Evolutionary conservation across 371 early-diverging fungal species (phyloP).

Genomic region (Syncephalastrum racemosum): DNA sequence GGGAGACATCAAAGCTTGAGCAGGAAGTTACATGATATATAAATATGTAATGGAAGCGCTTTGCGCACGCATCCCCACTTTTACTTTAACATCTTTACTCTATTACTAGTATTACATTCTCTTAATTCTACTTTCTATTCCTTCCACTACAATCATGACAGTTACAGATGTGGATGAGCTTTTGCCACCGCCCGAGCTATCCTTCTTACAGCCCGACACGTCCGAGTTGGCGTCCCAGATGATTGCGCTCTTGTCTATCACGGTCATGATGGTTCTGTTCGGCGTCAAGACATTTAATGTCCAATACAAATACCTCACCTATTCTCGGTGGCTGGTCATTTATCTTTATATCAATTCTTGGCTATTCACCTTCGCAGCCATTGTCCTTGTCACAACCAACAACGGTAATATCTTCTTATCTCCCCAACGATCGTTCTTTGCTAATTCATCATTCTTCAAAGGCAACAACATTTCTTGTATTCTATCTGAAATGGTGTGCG

Average conservation of each 20-base stretch:
- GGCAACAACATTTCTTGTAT: slow-evolving; percentile 31
- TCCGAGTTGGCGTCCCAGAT: slow-evolving; percentile 33
- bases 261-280: slow-evolving; percentile 38
- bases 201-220: slow-evolving; percentile 25
- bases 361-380: slow-evolving; percentile 42
- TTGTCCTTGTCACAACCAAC: slow-evolving; percentile 45
- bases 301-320: slow-evolving; percentile 30
- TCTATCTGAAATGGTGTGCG: slow-evolving; percentile 28
- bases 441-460: slow-evolving; percentile 6
- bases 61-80: too few relatives aligned
- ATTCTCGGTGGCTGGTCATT: slow-evolving; percentile 42
- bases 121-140: too few relatives aligned
- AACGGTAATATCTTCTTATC: slow-evolving; percentile 17
- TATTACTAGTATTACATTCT: too few relatives aligned
- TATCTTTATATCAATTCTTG: slow-evolving; percentile 40
- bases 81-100: too few relatives aligned
- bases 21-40: too few relatives aligned
- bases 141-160: too few relatives aligned
- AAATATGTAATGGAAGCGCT: too few relatives aligned
- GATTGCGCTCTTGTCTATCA: slow-evolving; percentile 31
- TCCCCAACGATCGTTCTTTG: too few relatives aligned
- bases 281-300: slow-evolving; percentile 47
- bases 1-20: too few relatives aligned
- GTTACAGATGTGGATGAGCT: too few relatives aligned
- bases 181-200: too few relatives aligned